These are phyloP conservation scores for Acanthamoeba royreba DNA, from an alignment of 208 protist species.

Conservation along the genomic window DNA sequence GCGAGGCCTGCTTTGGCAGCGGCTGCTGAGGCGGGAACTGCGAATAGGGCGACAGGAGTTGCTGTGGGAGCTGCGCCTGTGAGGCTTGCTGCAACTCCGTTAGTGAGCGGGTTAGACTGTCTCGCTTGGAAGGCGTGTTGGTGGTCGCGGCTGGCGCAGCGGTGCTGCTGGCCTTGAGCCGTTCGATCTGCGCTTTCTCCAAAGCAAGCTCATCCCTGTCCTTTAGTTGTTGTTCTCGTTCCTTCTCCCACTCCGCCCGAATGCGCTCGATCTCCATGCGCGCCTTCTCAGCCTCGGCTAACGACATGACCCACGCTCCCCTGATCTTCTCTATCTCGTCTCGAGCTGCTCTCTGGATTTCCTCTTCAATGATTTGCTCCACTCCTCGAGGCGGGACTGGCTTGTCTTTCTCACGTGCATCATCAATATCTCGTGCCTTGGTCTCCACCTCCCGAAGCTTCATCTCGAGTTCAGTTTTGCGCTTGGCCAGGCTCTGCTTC, in stretches of 20 bases:
- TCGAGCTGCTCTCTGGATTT: background rate
- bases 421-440: background rate
- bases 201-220: background rate
- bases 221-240: background rate
- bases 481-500: conserved; percentile 5
- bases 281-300: background rate
- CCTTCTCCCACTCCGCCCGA: background rate
- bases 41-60: background rate
- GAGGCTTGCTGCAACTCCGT: background rate
- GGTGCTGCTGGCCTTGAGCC: background rate
- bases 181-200: background rate
- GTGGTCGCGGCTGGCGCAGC: background rate
- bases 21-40: background rate
- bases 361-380: conserved; percentile 12
- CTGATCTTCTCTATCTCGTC: background rate
- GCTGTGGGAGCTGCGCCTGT: background rate
- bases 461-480: background rate
- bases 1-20: background rate
- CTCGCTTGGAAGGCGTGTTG: background rate
- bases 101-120: background rate
- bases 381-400: background rate
- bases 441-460: background rate
- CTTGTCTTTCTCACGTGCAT: background rate
- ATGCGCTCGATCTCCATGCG: background rate
- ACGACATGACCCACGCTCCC: background rate